Conservation (phyloP, 2,329 filamentous ascomycete genomes). For the Berkeleyomyces basicola region DNA sequence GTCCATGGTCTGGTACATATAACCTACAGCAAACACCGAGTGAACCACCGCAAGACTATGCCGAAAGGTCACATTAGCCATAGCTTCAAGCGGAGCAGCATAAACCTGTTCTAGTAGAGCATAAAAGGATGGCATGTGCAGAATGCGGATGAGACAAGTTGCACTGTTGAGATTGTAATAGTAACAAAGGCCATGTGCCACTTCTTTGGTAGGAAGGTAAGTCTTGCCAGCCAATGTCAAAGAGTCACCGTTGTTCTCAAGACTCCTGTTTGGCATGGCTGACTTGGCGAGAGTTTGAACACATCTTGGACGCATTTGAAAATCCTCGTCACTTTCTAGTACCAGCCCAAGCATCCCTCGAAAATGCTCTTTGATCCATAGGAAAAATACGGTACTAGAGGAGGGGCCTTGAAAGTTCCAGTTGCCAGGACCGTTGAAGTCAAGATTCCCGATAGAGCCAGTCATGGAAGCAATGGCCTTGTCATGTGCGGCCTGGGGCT, state of each 20-base stretch:
- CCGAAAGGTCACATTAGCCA: constrained; percentile 17
- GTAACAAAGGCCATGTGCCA: constrained; percentile 36
- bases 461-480: constrained; percentile 77
- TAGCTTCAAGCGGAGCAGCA: constrained; percentile 48
- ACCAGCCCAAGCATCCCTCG: constrained; percentile 49
- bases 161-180: constrained; percentile 41
- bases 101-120: constrained; percentile 64
- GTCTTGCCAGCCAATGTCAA: constrained; percentile 29
- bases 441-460: constrained; percentile 74
- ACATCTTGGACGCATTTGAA: neutral
- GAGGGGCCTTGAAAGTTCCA: constrained; percentile 94
- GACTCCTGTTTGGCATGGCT: constrained; percentile 19
- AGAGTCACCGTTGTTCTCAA: constrained; percentile 39
- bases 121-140: constrained; percentile 72
- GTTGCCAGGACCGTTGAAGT: constrained; percentile 77
- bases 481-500: constrained; percentile 17
- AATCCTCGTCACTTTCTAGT: neutral
- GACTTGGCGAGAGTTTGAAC: constrained; percentile 34
- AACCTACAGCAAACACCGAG: constrained; percentile 53
- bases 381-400: constrained; percentile 77
- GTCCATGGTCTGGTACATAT: constrained; percentile 48
- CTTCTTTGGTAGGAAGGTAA: constrained; percentile 52
- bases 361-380: constrained; percentile 75
- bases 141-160: constrained; percentile 46
- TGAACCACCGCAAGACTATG: constrained; percentile 56